Evolutionary conservation across 1,284 basidiomycete species (phyloP).

Genomic region (Fomitopsis betulina): DNA sequence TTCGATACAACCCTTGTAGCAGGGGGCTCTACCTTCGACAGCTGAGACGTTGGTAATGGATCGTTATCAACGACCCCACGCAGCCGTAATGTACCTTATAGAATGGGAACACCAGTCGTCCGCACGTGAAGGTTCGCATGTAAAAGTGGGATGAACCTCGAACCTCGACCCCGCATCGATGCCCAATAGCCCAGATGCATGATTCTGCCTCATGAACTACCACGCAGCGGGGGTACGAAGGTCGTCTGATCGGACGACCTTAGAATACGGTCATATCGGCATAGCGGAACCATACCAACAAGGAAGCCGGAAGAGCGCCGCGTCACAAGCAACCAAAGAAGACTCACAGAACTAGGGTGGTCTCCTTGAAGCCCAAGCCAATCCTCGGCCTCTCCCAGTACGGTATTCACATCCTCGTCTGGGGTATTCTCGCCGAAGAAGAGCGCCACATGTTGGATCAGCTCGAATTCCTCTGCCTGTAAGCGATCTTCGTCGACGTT

Average conservation of each 20-base stretch:
- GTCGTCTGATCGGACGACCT: neutral
- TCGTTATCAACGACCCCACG: too few species aligned
- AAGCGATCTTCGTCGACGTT: slow-evolving; percentile 9
- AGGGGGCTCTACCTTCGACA: too few species aligned
- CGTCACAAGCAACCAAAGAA: neutral
- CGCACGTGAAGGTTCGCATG: too few species aligned
- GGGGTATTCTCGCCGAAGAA: slow-evolving; percentile 39
- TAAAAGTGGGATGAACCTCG: too few species aligned
- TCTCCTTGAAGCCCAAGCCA: slow-evolving; percentile 35
- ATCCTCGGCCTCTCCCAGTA: slow-evolving; percentile 40
- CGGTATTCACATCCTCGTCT: slow-evolving; percentile 37
- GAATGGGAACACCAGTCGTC: too few species aligned
- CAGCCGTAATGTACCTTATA: too few species aligned
- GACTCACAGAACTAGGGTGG: slow-evolving; percentile 12
- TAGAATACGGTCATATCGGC: neutral
- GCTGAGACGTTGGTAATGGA: too few species aligned
- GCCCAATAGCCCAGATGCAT: too few species aligned
- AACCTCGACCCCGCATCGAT: too few species aligned
- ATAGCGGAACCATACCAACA: neutral
- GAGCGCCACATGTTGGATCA: slow-evolving; percentile 43
- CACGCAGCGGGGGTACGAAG: neutral
- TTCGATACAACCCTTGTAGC: too few species aligned
- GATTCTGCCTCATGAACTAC: too few species aligned
- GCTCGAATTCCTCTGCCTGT: slow-evolving; percentile 23
- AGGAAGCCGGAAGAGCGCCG: neutral